A percentile compares a stretch with the other conserved stretches of the same genome.
These are phyloP conservation scores for Albophoma yamanashiensis DNA, from an alignment of 2,329 filamentous ascomycete species.

Conservation along the genomic window DNA sequence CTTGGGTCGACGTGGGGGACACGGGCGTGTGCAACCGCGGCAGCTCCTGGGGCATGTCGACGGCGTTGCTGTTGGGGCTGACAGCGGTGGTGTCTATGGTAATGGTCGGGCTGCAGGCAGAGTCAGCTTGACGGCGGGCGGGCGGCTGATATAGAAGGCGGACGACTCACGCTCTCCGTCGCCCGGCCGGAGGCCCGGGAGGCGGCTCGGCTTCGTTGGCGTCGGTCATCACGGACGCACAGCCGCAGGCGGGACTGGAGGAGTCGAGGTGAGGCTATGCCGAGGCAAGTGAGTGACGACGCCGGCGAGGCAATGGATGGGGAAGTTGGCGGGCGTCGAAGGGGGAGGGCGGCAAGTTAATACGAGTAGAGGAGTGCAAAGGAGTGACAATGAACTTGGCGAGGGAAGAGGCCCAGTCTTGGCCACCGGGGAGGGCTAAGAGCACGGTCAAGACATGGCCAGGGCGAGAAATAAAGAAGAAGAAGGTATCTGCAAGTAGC, in stretches of 20 bases:
- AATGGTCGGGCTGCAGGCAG: conserved; percentile 35
- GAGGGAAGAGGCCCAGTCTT: neutral
- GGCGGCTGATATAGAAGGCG: neutral
- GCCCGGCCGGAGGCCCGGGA: conserved; percentile 9
- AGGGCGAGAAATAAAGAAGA: neutral
- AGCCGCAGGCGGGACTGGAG: conserved; percentile 5
- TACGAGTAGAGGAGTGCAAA: neutral
- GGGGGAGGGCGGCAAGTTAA: neutral
- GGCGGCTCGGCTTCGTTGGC: conserved; percentile 8
- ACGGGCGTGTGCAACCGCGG: conserved; percentile 6
- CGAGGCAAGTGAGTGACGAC: neutral
- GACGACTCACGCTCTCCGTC: conserved; percentile 27
- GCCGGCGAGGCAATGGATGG: neutral
- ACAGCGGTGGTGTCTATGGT: conserved; percentile 41
- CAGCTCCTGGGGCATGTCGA: conserved; percentile 17
- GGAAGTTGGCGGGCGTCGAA: neutral
- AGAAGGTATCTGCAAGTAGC: neutral
- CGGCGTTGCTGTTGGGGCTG: conserved; percentile 13
- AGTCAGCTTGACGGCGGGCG: conserved; percentile 3
- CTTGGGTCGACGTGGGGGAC: conserved; percentile 24
- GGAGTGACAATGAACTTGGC: neutral
- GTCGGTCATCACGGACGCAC: conserved; percentile 12
- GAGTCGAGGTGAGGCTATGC: conserved; percentile 4
- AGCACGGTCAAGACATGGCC: neutral
- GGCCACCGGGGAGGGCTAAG: neutral